Base-by-base conservation (phyloP, 2,329 filamentous ascomycete genomes). In the Pyrenophora tritici-repentis region DNA sequence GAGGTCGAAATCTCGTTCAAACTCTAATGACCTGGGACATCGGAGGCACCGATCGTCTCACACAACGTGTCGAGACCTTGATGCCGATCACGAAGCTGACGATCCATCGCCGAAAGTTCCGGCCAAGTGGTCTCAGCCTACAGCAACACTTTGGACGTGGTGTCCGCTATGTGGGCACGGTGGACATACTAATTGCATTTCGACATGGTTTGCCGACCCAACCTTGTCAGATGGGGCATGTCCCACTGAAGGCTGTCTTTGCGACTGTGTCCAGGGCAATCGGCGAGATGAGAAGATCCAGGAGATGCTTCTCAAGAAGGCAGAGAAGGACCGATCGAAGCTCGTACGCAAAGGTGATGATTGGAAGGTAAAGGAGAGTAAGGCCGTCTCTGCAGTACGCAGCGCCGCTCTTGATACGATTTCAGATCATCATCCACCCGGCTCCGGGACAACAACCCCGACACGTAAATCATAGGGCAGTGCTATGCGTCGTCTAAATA, bases 121-220 rank as follows among this genome's bases (percentile, higher is more conserved):
- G 39, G 62, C 50, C 42, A 56, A 42, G 9, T 61, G 54, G 56
- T 60, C 31, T n/a, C 65, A 48, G 55, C 56, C 68, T 49, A 56
- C 62, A 40, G 60, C 71, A 35, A 66, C 63, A 6, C 74, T 84
- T 16, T 84, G 79, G 78, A 78, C 79, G 4, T 80, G 79, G 74
- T 87, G 85, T 66, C 76, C 84, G 60, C 74, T 80, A 10, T 87
- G 85, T 66, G 82, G 83, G 3, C 85, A 87, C 59, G 79, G 81
- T 33, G 83, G 80, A 2, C 85, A 87, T 62, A 72, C 78, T 5
- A 78, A 78, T 42, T 87, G 85, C 64, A 75, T 86, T 24, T 75
- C 74, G 6, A 75, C 76, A 12, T 86, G 84, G 83, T 80, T 84
- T 47, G 71, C 72, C 14, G 76, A 81, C 44, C 58, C 76, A 16